These are phyloP conservation scores for Cynanchum wilfordii DNA, from an alignment of 257 asterid species.

Conservation along the genomic window DNA sequence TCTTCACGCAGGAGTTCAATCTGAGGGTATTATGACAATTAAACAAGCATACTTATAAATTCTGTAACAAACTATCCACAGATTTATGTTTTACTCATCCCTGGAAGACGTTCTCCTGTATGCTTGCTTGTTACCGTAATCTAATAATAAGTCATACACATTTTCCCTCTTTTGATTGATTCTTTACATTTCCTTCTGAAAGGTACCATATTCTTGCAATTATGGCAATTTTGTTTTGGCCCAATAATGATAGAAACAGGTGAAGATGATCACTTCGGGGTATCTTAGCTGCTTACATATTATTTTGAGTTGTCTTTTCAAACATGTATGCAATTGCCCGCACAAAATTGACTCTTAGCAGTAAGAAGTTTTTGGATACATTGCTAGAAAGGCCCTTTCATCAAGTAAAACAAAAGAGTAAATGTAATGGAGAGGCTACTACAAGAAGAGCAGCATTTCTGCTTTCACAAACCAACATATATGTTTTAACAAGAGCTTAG, in stretches of 20 bases:
- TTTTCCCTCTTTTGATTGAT: background rate
- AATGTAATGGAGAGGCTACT: background rate
- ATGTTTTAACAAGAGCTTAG: conserved; percentile 22
- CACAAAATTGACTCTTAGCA: conserved; percentile 1
- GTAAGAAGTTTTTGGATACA: background rate
- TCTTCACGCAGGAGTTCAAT: conserved; percentile 45
- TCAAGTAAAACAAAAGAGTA: background rate
- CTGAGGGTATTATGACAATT: conserved; percentile 16
- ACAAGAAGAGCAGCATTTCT: conserved; percentile 1
- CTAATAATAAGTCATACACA: background rate
- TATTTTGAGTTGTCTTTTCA: background rate
- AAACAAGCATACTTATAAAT: background rate
- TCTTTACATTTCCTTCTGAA: background rate
- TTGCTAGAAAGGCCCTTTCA: background rate
- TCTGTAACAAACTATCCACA: background rate
- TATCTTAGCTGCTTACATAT: background rate
- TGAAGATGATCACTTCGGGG: background rate
- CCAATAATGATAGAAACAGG: background rate
- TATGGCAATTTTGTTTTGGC: background rate
- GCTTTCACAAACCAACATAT: conserved; percentile 19
- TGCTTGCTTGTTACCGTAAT: background rate
- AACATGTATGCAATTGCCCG: background rate
- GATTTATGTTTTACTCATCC: conserved; percentile 11
- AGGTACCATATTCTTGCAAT: background rate
- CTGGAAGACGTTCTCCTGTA: background rate